These are phyloP conservation scores for Areca catechu DNA, from an alignment of 176 grass and related monocot genomes.

Conservation along the genomic window DNA sequence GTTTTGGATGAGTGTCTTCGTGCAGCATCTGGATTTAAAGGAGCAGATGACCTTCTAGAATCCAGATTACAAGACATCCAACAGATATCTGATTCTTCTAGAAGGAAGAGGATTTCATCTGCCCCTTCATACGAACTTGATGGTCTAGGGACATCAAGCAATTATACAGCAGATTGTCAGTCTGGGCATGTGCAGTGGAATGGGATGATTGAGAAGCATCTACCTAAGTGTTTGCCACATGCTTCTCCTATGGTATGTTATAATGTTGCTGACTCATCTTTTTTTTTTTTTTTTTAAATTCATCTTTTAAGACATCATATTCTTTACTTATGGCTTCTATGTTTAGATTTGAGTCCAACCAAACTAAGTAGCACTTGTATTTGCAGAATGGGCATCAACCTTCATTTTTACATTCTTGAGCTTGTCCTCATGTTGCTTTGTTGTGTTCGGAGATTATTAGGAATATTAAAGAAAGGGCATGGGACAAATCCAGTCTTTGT, in stretches of 20 bases:
- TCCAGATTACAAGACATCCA: conserved; percentile 79
- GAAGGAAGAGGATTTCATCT: conserved; percentile 74
- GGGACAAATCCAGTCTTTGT: too few species aligned
- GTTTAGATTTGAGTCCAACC: too few species aligned
- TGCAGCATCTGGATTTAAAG: conserved; percentile 91
- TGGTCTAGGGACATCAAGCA: conserved; percentile 29
- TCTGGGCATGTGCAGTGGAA: conserved; percentile 51
- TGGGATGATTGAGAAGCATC: conserved; percentile 57
- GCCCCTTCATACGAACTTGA: conserved; percentile 71
- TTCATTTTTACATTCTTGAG: too few species aligned
- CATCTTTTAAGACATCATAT: too few species aligned
- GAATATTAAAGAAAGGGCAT: too few species aligned
- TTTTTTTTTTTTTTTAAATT: too few species aligned
- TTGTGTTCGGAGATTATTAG: too few species aligned
- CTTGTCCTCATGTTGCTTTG: too few species aligned
- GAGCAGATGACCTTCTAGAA: conserved; percentile 74
- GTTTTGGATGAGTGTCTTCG: conserved; percentile 87
- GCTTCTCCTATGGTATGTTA: conserved; percentile 50
- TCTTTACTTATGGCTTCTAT: too few species aligned
- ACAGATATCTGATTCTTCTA: conserved; percentile 54
- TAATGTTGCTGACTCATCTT: too few species aligned
- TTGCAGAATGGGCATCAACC: too few species aligned
- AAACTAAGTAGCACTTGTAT: too few species aligned
- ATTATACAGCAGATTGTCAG: conserved; percentile 29
- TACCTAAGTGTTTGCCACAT: conserved; percentile 46